Evolutionary conservation across 768 basidiomycete genomes (phyloP).

Genomic region (Boletellus emodensis): DNA sequence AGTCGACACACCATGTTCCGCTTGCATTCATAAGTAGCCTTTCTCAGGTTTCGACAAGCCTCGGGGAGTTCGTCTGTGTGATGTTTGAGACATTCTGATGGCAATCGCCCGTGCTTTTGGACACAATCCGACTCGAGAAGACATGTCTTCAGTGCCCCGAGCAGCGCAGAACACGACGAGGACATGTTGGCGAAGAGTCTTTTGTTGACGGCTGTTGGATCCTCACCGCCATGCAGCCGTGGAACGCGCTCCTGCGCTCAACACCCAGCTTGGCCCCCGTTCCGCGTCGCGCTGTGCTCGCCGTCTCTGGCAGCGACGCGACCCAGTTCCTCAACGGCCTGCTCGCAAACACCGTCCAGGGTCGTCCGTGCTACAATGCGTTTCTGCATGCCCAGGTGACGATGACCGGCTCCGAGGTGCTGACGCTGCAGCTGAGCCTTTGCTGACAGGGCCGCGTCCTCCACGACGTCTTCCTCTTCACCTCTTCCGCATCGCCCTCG

Average conservation of each 20-base stretch:
- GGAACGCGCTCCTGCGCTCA: conserved; percentile 43
- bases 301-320: conserved; percentile 77
- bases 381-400: conserved; percentile 78
- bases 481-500: conserved; percentile 43
- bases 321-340: conserved; percentile 80
- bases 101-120: conserved; percentile 68
- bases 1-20: conserved; percentile 67
- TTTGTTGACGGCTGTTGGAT: conserved; percentile 7
- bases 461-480: conserved; percentile 85
- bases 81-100: conserved; percentile 78
- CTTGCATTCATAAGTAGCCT: conserved; percentile 88
- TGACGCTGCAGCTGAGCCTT: not conserved
- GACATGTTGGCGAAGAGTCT: conserved; percentile 48
- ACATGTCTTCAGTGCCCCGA: conserved; percentile 79
- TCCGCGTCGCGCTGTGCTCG: conserved; percentile 62
- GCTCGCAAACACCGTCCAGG: conserved; percentile 48
- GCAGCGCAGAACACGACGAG: conserved; percentile 73
- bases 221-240: conserved; percentile 19
- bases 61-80: conserved; percentile 76
- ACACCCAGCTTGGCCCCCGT: conserved; percentile 59
- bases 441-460: conserved; percentile 74
- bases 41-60: conserved; percentile 72
- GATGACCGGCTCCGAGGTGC: not conserved
- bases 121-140: conserved; percentile 86
- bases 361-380: conserved; percentile 58